Evolutionary conservation across 306 rosid species (phyloP).

Genomic region (Casuarina equisetifolia): DNA sequence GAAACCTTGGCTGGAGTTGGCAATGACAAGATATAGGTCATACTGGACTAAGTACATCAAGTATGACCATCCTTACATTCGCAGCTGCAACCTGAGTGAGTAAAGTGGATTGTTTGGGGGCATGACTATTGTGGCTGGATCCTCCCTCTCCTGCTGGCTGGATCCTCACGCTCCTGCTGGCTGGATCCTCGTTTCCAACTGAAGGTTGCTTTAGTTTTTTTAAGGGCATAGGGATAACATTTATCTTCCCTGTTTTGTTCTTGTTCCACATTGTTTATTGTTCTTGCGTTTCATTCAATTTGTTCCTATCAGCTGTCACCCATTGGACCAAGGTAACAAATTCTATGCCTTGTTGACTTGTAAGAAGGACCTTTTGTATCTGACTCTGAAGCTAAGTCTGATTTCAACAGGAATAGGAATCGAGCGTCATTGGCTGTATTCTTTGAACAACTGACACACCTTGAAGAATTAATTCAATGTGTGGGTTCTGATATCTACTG

Average conservation of each 20-base stretch:
- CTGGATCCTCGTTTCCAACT: slow-evolving; percentile 31
- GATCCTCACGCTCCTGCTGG: slow-evolving; percentile 21
- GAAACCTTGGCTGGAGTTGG: slow-evolving; percentile 96
- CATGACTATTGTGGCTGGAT: slow-evolving; percentile 10
- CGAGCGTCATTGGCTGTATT: slow-evolving; percentile 40
- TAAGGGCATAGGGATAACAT: slow-evolving; percentile 31
- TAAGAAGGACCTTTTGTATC: slow-evolving; percentile 39
- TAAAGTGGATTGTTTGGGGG: slow-evolving; percentile 27
- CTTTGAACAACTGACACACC: slow-evolving; percentile 32
- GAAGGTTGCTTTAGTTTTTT: slow-evolving; percentile 32
- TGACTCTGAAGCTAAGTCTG: slow-evolving; percentile 31
- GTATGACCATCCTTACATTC: slow-evolving; percentile 72
- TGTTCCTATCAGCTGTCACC: slow-evolving; percentile 46
- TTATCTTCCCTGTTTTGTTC: slow-evolving; percentile 21
- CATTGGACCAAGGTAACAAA: slow-evolving; percentile 44
- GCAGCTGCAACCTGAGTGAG: slow-evolving; percentile 58
- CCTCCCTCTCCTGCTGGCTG: slow-evolving; percentile 25
- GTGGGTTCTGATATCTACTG: background rate
- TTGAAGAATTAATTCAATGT: slow-evolving; percentile 25
- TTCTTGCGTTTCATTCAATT: slow-evolving; percentile 62
- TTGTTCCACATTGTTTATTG: slow-evolving; percentile 51
- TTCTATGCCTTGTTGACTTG: slow-evolving; percentile 51
- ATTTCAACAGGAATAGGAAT: slow-evolving; percentile 34
- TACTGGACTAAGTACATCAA: slow-evolving; percentile 87
- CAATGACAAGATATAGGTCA: slow-evolving; percentile 76